Evolutionary conservation across 176 grass and related monocot species (phyloP), one percentile per base, ranked within the genome.

Genomic region (Poa annua): DNA sequence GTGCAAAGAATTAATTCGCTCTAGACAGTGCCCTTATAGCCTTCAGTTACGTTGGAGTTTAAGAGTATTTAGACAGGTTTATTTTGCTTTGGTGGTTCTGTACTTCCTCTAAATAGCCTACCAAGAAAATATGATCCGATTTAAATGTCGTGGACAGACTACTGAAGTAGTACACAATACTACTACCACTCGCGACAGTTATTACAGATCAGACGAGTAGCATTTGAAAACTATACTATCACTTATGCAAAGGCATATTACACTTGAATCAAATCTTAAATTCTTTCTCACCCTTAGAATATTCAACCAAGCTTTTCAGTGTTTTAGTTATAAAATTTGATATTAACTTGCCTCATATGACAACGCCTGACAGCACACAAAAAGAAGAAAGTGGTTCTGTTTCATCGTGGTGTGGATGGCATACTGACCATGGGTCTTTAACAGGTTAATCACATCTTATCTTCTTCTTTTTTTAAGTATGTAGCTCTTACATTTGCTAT

Each of bases 331-430:
- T 45, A 41, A 45, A 4, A 16, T 21, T 56, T 72, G 7, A 42
- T 83, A 11, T 16, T 59, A 49, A 45, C 33, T 71, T 77, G 21
- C 77, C 33, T 54, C 22, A 62, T 80, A 4, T 91, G 32, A 34
- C 20, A 56, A 56, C 20, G 2, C 53, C 53, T 57, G 55, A 64
- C 82, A 98, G 96, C 60, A 82, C 91, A 72, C 76, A 70, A 24
- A 77, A 48, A 69, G 87, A 86, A 59, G 73, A 74, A 85, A 44
- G 32, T 63, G 85, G 56, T 24, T 93, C 96, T 57, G 85, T 85
- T 67, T 98, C 96, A 69, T 95, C 92, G 15, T 98, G 96, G 92
- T 98, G 96, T 86, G 96, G 92, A 70, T 98, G 96, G 96, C 96
- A 98, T 78, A 95, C 88, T 38, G 96, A 98, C 51, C 84, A 80